phyloP scores from a whole-genome alignment of 371 early-diverging fungal species.

The Actinomortierella ambigua region DNA sequence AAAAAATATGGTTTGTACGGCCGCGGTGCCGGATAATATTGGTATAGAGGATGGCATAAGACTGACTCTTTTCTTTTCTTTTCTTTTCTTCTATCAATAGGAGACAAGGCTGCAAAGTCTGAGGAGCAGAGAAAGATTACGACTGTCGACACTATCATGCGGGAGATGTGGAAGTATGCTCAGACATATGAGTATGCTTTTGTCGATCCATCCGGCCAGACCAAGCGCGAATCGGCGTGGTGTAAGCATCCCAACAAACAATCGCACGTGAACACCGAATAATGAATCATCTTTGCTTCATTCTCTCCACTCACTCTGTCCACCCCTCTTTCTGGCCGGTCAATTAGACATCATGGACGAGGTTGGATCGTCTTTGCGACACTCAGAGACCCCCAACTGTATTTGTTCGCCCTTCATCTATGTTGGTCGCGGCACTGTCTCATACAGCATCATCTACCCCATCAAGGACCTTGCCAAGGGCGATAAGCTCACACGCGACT shows the following conservation, averaged over 20 bases:
- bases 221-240: constrained; percentile 62
- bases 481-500: constrained; percentile 54
- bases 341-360: constrained; percentile 48
- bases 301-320: constrained; percentile 4
- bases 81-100: neutral
- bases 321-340: neutral
- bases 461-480: constrained; percentile 58
- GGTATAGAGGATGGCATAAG: neutral
- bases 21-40: neutral
- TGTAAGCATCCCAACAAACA: no score
- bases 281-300: no score
- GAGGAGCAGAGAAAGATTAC: constrained; percentile 41
- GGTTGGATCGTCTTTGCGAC: constrained; percentile 63
- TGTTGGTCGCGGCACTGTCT: constrained; percentile 62
- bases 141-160: constrained; percentile 37
- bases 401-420: constrained; percentile 63
- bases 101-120: constrained; percentile 44
- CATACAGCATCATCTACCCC: constrained; percentile 65
- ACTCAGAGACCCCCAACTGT: constrained; percentile 60
- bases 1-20: no score
- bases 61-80: neutral
- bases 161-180: constrained; percentile 60
- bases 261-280: no score
- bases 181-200: constrained; percentile 65
- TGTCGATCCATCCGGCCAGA: constrained; percentile 57